Evolutionary conservation across 192 early-diverging fungal genomes (phyloP).

Genomic region (Piromyces sp.): DNA sequence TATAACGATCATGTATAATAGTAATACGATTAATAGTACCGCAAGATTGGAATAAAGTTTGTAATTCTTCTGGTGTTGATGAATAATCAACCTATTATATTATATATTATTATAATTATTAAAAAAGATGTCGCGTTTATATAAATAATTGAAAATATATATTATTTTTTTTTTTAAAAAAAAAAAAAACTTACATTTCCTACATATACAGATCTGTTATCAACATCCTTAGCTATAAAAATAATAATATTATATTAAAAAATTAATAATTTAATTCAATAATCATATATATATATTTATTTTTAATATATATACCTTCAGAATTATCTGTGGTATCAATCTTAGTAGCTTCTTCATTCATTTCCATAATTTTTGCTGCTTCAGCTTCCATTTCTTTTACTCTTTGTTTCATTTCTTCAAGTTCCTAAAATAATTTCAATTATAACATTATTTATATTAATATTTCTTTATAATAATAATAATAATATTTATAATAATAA

Average conservation of each 20-base stretch:
- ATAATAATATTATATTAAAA: neutral
- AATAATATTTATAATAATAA: no score
- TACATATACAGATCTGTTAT: conserved; percentile 78
- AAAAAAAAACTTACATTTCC: conserved; percentile 48
- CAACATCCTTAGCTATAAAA: conserved; percentile 36
- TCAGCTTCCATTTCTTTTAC: conserved; percentile 69
- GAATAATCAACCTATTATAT: conserved; percentile 62
- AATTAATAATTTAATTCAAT: neutral
- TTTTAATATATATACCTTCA: no score
- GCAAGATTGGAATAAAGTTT: conserved; percentile 84
- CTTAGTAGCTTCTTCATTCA: conserved; percentile 25
- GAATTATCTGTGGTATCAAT: neutral
- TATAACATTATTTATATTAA: no score
- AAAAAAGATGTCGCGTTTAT: no score
- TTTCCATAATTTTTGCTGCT: conserved; percentile 46
- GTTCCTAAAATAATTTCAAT: conserved; percentile 37
- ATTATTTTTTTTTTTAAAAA: neutral
- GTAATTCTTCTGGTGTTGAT: conserved; percentile 84
- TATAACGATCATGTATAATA: conserved; percentile 85
- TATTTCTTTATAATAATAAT: no score
- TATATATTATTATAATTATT: neutral
- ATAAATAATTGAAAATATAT: no score
- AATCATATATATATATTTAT: no score
- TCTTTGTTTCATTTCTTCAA: conserved; percentile 61
- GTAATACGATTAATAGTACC: conserved; percentile 94